Base-by-base conservation (phyloP, 768 basidiomycete species). In the Xerocomellus amylosporus region DNA sequence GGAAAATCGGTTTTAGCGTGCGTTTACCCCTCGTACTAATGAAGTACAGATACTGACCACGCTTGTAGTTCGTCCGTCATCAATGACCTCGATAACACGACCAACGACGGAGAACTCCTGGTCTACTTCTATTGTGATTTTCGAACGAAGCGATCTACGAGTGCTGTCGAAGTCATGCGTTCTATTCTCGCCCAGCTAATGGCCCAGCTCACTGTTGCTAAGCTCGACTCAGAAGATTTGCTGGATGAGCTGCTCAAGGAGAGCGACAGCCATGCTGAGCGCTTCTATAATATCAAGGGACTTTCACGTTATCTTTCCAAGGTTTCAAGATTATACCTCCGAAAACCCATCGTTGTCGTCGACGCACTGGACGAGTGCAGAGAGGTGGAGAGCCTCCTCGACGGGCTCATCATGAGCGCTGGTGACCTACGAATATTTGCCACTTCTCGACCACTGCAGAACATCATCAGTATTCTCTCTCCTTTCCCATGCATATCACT, bases 71-170 rank as follows among this genome's bases (percentile, higher is more conserved):
- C 33, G 6, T 34, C 6, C 14, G 33, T 34, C 14, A 34, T 34
- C 33, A 6, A 34, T 14, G 33, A 34, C 14, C 33, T 34, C 33
- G 15, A 34, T 6, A 34, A 15, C 33, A 34, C 14, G 12, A 34
- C 15, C 33, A 38, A 24, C 8, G 19, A 22, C 2, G 36, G 33
- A 26, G 46, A 46, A 20, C 17, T 14, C n/a, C 45, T 48, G 1
- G 50, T 28, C 0, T 60, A 52, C 36, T 63, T 63, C 45, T 63
- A 60, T 49, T 63, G 63, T 13, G 56, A 64, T 41, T 63, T 64
- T 31, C 44, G 44, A 7, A 31, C 33, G 0, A 43, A 19, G 7
- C 20, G 44, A 4, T 54, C 53, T 15, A 58, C 45, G n/a, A 45
- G 56, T 14, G 53, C 52, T 5, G 34, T 60, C 6, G 54, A 48